phyloP scores from a whole-genome alignment of 2,329 filamentous ascomycete species.

The Canariomyces notabilis region DNA sequence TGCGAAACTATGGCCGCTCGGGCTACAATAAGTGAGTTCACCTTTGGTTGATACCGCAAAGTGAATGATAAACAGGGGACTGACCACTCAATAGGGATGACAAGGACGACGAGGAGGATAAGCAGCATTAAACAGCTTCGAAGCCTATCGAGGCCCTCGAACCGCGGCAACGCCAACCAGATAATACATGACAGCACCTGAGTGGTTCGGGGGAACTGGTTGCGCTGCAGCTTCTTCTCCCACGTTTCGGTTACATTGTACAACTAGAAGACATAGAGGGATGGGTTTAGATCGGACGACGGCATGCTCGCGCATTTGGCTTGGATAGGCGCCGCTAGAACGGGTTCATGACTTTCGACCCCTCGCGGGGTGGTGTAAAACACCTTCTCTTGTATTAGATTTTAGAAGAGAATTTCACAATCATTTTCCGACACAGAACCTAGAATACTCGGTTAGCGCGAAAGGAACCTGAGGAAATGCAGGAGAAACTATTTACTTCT shows the following conservation, averaged over 20 bases:
- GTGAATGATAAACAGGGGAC: slow-evolving; percentile 1
- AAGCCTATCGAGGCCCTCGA: not conserved
- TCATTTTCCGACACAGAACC: slow-evolving; percentile 45
- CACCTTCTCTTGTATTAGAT: no score
- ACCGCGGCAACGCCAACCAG: not conserved
- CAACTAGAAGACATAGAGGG: slow-evolving; percentile 5
- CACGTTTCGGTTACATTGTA: not conserved
- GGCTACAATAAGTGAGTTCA: slow-evolving; percentile 16
- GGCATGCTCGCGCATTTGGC: not conserved
- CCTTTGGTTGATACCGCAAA: not conserved
- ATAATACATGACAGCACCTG: slow-evolving; percentile 1
- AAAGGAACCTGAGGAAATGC: not conserved
- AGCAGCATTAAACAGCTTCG: slow-evolving; percentile 1
- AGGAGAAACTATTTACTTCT: slow-evolving; percentile 63
- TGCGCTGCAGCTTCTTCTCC: not conserved
- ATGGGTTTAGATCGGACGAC: not conserved
- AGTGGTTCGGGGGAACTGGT: slow-evolving; percentile 6
- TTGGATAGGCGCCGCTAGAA: not conserved
- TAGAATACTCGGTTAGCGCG: slow-evolving; percentile 23
- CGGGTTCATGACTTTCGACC: not conserved
- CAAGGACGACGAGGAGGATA: slow-evolving; percentile 34
- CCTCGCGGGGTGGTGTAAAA: slow-evolving; percentile 9
- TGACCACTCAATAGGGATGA: slow-evolving; percentile 28
- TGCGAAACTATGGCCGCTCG: slow-evolving; percentile 26
- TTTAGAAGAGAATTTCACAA: slow-evolving; percentile 4